Evolutionary conservation across 2,329 filamentous ascomycete species (phyloP).

Genomic region (Stachybotrys echinatus): DNA sequence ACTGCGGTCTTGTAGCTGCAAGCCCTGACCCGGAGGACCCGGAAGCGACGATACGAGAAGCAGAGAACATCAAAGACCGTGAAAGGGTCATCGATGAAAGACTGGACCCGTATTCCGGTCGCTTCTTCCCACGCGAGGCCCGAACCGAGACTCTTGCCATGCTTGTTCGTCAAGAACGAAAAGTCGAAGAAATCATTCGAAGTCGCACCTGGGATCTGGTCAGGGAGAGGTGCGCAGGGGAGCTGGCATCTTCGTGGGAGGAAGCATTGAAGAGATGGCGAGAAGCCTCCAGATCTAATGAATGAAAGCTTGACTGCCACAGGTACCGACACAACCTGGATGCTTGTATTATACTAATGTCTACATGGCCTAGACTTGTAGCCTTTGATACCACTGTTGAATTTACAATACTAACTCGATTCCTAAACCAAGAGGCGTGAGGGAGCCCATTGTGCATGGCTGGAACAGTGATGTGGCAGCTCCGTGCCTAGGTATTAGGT

Average conservation of each 20-base stretch:
- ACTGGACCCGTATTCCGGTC: slow-evolving; percentile 82
- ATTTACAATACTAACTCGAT: no score
- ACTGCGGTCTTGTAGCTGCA: slow-evolving; percentile 84
- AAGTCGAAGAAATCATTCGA: slow-evolving; percentile 74
- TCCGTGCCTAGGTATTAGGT: no score
- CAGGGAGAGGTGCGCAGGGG: slow-evolving; percentile 62
- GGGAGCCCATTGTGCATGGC: no score
- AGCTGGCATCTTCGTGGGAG: slow-evolving; percentile 55
- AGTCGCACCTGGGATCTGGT: slow-evolving; percentile 77
- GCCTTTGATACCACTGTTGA: no score
- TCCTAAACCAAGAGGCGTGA: no score
- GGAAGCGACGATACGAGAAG: slow-evolving; percentile 62
- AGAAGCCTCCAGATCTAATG: slow-evolving; percentile 2
- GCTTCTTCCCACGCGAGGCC: slow-evolving; percentile 75
- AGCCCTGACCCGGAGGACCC: slow-evolving; percentile 85
- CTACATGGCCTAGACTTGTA: no score
- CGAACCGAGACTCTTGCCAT: slow-evolving; percentile 74
- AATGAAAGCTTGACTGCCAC: not conserved
- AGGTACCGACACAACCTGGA: not conserved
- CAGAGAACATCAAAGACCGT: slow-evolving; percentile 64
- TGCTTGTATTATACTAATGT: not conserved
- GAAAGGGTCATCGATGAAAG: slow-evolving; percentile 80
- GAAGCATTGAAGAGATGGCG: slow-evolving; percentile 59
- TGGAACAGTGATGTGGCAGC: no score
- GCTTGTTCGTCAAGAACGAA: slow-evolving; percentile 68